Percentiles rank a stretch among this genome's conserved stretches.
phyloP scores from a whole-genome alignment of 441 rosid genomes.

The Erodium texanum region DNA sequence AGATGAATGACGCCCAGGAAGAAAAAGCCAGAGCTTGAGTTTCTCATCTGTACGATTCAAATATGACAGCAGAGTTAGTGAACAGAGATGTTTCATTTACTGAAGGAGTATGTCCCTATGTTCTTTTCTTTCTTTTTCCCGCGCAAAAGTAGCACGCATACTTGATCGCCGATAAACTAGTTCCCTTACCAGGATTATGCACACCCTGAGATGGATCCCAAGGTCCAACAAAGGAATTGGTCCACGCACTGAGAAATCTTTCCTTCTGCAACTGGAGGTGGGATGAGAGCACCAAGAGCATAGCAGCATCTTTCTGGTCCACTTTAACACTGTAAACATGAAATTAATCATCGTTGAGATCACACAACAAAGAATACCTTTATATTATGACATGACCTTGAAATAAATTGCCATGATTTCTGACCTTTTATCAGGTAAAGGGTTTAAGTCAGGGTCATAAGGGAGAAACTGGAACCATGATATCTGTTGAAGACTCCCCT shows the following conservation, averaged over 20 bases:
- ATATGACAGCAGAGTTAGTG: background rate
- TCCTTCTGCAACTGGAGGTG: slow-evolving; percentile 84
- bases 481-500: slow-evolving; percentile 82
- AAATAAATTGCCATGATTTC: slow-evolving; percentile 11
- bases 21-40: slow-evolving; percentile 99
- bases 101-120: background rate
- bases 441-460: slow-evolving; percentile 66
- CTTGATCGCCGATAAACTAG: background rate
- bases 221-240: slow-evolving; percentile 99
- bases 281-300: slow-evolving; percentile 77
- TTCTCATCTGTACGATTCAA: slow-evolving; percentile 59
- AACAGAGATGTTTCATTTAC: background rate
- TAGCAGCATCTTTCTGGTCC: slow-evolving; percentile 85
- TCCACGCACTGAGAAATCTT: slow-evolving; percentile 90
- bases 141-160: background rate
- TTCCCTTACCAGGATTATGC: slow-evolving; percentile 83
- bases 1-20: slow-evolving; percentile 74
- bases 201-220: slow-evolving; percentile 99
- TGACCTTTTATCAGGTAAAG: slow-evolving; percentile 70
- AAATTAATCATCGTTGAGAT: background rate
- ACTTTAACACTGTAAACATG: slow-evolving; percentile 40
- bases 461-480: slow-evolving; percentile 99
- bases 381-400: background rate
- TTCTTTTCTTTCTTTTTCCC: background rate
- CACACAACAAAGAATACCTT: slow-evolving; percentile 7